phyloP scores from a whole-genome alignment of 768 basidiomycete species.

The Podaxis sp. region DNA sequence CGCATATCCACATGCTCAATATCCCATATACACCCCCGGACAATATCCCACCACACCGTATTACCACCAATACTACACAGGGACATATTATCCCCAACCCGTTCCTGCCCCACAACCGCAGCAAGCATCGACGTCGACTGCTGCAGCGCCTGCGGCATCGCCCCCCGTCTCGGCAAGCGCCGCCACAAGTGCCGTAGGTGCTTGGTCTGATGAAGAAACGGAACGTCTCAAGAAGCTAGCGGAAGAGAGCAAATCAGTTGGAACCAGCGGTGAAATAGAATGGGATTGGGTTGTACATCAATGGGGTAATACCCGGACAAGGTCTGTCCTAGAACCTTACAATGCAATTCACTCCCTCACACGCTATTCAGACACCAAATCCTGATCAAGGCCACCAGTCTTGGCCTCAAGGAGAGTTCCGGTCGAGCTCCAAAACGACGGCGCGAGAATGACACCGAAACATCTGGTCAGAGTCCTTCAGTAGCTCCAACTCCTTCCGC shows the following conservation, averaged over 20 bases:
- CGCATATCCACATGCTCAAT: conserved; percentile 42
- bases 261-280: conserved; percentile 58
- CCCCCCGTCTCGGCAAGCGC: conserved; percentile 22
- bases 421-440: conserved; percentile 57
- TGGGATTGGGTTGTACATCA: conserved; percentile 78
- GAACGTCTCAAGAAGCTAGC: conserved; percentile 66
- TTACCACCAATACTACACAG: conserved; percentile 50
- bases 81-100: conserved; percentile 19
- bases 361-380: conserved; percentile 66
- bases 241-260: conserved; percentile 57
- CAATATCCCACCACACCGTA: conserved; percentile 64
- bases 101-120: conserved; percentile 16
- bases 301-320: conserved; percentile 73
- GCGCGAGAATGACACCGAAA: conserved; percentile 28
- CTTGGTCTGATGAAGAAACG: conserved; percentile 79
- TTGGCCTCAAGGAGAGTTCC: conserved; percentile 77
- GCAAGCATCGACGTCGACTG: conserved; percentile 11
- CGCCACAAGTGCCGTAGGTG: conserved; percentile 35
- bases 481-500: conserved; percentile 30
- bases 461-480: conserved; percentile 25
- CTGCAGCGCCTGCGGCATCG: conserved; percentile 19
- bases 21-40: conserved; percentile 38
- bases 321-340: conserved; percentile 36
- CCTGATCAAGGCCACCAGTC: conserved; percentile 73
- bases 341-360: not conserved